Evolutionary conservation across 768 basidiomycete genomes (phyloP).

Genomic region (Tephrocybe rancida): DNA sequence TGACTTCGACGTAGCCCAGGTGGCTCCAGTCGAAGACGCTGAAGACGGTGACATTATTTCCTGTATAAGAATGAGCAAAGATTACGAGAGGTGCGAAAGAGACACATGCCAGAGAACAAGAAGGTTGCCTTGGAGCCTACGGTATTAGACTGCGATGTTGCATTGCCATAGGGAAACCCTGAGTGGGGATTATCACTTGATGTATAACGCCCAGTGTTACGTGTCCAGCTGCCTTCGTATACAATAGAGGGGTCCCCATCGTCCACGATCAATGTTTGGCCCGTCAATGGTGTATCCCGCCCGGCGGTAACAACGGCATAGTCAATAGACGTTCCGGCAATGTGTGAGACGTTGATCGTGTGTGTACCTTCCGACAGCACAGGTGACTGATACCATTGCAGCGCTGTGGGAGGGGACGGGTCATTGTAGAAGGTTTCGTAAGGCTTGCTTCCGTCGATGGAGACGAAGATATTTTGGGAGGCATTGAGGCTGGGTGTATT

Average conservation of each 20-base stretch:
- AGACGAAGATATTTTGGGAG: slow-evolving; percentile 18
- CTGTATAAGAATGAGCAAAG: slow-evolving; percentile 10
- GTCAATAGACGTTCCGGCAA: slow-evolving; percentile 25
- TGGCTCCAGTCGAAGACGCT: slow-evolving; percentile 25
- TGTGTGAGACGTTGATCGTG: slow-evolving; percentile 15
- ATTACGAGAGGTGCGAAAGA: not conserved
- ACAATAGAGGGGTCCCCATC: slow-evolving; percentile 20
- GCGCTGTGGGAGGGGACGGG: slow-evolving; percentile 15
- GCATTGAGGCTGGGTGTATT: slow-evolving; percentile 7
- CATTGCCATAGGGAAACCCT: slow-evolving; percentile 29
- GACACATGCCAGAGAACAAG: slow-evolving; percentile 24
- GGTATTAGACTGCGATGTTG: slow-evolving; percentile 22
- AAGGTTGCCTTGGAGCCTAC: slow-evolving; percentile 24
- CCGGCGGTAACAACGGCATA: slow-evolving; percentile 21
- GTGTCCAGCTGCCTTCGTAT: slow-evolving; percentile 21
- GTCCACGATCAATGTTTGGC: slow-evolving; percentile 22
- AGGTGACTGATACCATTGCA: slow-evolving; percentile 28
- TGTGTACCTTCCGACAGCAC: slow-evolving; percentile 20
- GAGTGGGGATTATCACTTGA: slow-evolving; percentile 14
- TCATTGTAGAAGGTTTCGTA: slow-evolving; percentile 15
- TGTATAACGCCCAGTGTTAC: slow-evolving; percentile 13
- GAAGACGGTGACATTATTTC: slow-evolving; percentile 23
- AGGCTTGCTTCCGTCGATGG: slow-evolving; percentile 19
- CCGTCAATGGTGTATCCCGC: slow-evolving; percentile 19
- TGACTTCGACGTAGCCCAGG: slow-evolving; percentile 19